Evolutionary conservation across 768 basidiomycete genomes (phyloP), one percentile per base, ranked within the genome.

Genomic region (Boletus rubropictus): DNA sequence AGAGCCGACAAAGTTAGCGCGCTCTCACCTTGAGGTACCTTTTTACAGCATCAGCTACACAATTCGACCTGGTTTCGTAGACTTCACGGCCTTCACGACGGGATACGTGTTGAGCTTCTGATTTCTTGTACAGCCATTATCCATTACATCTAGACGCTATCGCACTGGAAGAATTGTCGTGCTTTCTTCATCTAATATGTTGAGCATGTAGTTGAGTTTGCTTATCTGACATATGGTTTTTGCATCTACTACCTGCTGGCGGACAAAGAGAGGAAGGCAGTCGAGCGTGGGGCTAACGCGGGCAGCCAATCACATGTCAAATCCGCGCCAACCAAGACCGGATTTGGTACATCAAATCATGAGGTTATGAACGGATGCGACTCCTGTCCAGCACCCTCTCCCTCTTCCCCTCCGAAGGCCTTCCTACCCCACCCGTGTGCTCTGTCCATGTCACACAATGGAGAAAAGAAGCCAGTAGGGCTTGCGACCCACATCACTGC

Each of bases 401-500:
- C 6, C 11, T 21, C 18, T 18, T 14, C 20, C 11, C 24, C 28
- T 15, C 24, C 8, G 24, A 25, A 25, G 8, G 24, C 24, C 5
- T 33, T 21, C 39, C 38, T 31, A 28, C 31, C 29, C 38, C 25
- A 31, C 42, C 17, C 22, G n/a, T 20, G 20, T 40, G 46, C n/a
- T 46, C 21, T 25, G 25, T 44, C 33, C 33, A 82, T 82, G 80
- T 74, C 81, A 51, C 70, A 77, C 55, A 72, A 71, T 50, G 63
- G 69, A 32, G 79, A 77, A 65, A 86, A 82, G 72, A 87, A 84
- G 60, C 83, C 85, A 17, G 83, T 90, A 9, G 82, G 84, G 28
- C 89, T 91, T 57, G 87, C 88, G 15, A 89, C 81, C 34, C 94
- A 99, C 65, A 81, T 97, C 63, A 86, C 86, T 24, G 96, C 95